Conservation (phyloP, 2,329 filamentous ascomycete species). For the Colletotrichum aenigma region DNA sequence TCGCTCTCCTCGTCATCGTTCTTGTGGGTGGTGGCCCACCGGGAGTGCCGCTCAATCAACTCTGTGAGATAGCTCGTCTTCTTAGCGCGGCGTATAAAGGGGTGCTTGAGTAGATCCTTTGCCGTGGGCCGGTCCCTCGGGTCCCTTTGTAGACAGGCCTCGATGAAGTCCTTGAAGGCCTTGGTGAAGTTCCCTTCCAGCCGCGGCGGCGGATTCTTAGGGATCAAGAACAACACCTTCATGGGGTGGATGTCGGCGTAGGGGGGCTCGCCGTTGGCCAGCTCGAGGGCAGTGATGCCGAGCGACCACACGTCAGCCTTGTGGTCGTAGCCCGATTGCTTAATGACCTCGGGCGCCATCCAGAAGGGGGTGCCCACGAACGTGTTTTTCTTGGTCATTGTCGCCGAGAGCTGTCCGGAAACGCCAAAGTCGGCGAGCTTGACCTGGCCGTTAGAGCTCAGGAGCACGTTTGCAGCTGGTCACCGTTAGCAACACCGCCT, state of each 20-base stretch:
- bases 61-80: slow-evolving; percentile 97
- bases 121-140: slow-evolving; percentile 88
- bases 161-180: slow-evolving; percentile 83
- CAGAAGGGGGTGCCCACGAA: slow-evolving; percentile 98
- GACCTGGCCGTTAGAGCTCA: slow-evolving; percentile 90
- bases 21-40: slow-evolving; percentile 85
- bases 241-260: slow-evolving; percentile 98
- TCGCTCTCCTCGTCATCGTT: slow-evolving; percentile 70
- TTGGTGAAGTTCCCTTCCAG: slow-evolving; percentile 83
- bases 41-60: slow-evolving; percentile 86
- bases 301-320: slow-evolving; percentile 98
- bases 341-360: slow-evolving; percentile 99
- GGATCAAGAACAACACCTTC: slow-evolving; percentile 96
- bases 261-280: slow-evolving; percentile 90
- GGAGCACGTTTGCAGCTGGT: slow-evolving; percentile 87
- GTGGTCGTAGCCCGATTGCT: slow-evolving; percentile 96
- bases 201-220: slow-evolving; percentile 87
- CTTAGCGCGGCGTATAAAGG: slow-evolving; percentile 90
- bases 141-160: slow-evolving; percentile 85
- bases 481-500: neutral
- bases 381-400: slow-evolving; percentile 99
- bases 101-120: slow-evolving; percentile 84
- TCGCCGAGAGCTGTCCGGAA: slow-evolving; percentile 92
- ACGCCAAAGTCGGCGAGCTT: slow-evolving; percentile 98
- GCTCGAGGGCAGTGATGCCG: slow-evolving; percentile 90